Percentiles rank a stretch among this genome's conserved stretches.
Evolutionary conservation across 2,329 filamentous ascomycete genomes (phyloP).

Genomic region (Paecilomyces dactylethromorphus): DNA sequence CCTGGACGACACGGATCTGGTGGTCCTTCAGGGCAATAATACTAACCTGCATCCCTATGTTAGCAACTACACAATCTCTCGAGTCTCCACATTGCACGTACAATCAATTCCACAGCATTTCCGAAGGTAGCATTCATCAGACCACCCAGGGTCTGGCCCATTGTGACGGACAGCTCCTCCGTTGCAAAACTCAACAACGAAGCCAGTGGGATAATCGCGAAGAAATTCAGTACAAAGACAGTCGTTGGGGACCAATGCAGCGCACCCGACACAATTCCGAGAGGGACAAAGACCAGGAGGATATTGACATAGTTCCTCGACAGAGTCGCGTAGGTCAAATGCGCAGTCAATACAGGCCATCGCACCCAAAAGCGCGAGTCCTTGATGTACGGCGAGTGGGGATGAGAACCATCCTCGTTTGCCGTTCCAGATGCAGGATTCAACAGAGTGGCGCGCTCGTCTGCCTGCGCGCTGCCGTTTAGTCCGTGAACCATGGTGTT

Average conservation of each 20-base stretch:
- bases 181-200: constrained; percentile 59
- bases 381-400: constrained; percentile 21
- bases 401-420: background rate
- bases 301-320: constrained; percentile 51
- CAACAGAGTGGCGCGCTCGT: constrained; percentile 31
- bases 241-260: constrained; percentile 49
- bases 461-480: constrained; percentile 16
- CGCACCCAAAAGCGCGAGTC: constrained; percentile 30
- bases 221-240: constrained; percentile 58
- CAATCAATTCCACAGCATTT: constrained; percentile 61
- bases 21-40: constrained; percentile 80
- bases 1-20: constrained; percentile 94
- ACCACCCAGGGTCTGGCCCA: constrained; percentile 57
- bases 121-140: constrained; percentile 62
- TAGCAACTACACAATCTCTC: background rate
- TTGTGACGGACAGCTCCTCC: constrained; percentile 54
- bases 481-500: constrained; percentile 20
- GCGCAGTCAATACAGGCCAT: constrained; percentile 32
- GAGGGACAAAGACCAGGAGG: constrained; percentile 57
- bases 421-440: background rate
- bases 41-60: constrained; percentile 60
- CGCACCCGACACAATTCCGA: constrained; percentile 58
- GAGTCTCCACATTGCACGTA: constrained; percentile 43
- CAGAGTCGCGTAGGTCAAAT: constrained; percentile 39
- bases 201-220: constrained; percentile 58